Percentiles rank a stretch among this genome's conserved stretches.
phyloP scores from a whole-genome alignment of 202 grass and related monocot species.

The Musa balbisiana region DNA sequence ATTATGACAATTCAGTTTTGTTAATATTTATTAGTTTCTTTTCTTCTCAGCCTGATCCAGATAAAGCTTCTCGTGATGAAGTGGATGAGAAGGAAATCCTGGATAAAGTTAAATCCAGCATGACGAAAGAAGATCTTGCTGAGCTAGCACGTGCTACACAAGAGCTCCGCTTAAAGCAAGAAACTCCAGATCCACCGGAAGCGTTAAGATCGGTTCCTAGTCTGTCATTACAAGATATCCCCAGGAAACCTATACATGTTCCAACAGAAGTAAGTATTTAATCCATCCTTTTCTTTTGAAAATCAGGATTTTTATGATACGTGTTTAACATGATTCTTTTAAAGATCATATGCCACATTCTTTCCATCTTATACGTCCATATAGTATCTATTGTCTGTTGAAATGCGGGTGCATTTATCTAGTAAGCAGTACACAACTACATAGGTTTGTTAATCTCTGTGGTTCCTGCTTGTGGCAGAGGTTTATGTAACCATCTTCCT shows the following conservation, averaged over 20 bases:
- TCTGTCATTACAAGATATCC: slow-evolving; percentile 84
- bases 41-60: slow-evolving; percentile 76
- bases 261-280: slow-evolving; percentile 66
- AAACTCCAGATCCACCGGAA: slow-evolving; percentile 97
- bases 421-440: no score
- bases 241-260: slow-evolving; percentile 68
- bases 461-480: no score
- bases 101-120: slow-evolving; percentile 66
- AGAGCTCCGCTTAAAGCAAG: slow-evolving; percentile 89
- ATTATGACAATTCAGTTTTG: slow-evolving; percentile 21
- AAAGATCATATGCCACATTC: not conserved
- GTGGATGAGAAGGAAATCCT: slow-evolving; percentile 80
- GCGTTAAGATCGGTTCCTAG: slow-evolving; percentile 85
- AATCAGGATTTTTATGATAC: not conserved
- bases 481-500: no score
- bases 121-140: slow-evolving; percentile 90
- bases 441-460: no score
- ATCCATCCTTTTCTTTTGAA: slow-evolving; percentile 11
- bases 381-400: no score
- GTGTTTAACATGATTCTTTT: not conserved
- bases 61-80: slow-evolving; percentile 84
- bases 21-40: not conserved
- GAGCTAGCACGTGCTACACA: slow-evolving; percentile 82
- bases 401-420: no score
- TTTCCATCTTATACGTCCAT: no score